Base-by-base conservation (phyloP, 176 grass and related monocot species). In the Thinopyrum elongatum region DNA sequence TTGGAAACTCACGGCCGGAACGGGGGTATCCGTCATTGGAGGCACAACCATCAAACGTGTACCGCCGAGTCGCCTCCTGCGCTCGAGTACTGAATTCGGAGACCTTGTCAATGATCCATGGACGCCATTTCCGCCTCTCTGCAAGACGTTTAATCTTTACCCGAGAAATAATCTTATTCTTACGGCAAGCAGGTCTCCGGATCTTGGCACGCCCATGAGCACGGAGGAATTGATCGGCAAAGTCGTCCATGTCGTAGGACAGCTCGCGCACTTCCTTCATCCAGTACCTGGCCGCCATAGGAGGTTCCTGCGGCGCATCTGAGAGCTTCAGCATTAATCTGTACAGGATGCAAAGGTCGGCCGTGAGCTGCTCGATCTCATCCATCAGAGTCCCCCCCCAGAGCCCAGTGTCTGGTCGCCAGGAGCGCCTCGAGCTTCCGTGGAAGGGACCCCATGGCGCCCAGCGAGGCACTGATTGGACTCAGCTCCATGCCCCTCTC, bases 191-290 rank as follows among this genome's bases (percentile, higher is more conserved):
- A 46, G 12, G 12, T 4, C 3, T 13, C 0, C 0, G 12, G 44
- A 47, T 47, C 12, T 47, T 47, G 12, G 44, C 44, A 14, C 12
- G 13, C 13, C 44, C 3, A 47, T 47, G 44, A 47, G 44, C 44
- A 47, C 15, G 80, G 29, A 71, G 0, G 12, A 82, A 12, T 8
- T 21, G 12, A 66, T 82, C 80, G 1, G 16, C 23, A 4, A 8
- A 73, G 47, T 83, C 81, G 5, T 42, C 81, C 67, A 83, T 60
- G 15, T 83, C 67, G 0, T 83, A 61, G 8, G 67, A 72, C n/a
- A 83, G 16, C 10, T 83, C 67, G 8, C 81, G 81, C 51, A 21
- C 81, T 0, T 61, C 66, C 15, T 73, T 83, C 51, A 60, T 83
- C 81, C 81, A 83, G 23, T 41, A 73, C 10, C 17, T 38, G n/a